A percentile compares a stretch with the other conserved stretches of the same genome.
These are phyloP conservation scores for Gossypium arboreum DNA, from an alignment of 345 rosid species.

Conservation along the genomic window DNA sequence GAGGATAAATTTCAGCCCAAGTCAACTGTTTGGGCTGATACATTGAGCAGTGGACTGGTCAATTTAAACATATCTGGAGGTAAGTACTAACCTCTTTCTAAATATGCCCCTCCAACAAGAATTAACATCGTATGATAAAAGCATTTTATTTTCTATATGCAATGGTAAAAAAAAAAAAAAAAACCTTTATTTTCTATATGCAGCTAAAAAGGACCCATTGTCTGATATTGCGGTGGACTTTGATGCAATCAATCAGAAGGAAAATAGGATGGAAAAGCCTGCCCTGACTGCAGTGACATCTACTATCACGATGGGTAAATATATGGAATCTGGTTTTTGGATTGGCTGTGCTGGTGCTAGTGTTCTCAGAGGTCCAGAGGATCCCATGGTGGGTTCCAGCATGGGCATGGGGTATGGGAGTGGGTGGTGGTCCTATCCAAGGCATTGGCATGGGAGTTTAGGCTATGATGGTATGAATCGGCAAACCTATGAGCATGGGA, in stretches of 20 bases:
- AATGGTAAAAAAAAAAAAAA: too few species aligned
- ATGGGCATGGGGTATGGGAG: conserved; percentile 49
- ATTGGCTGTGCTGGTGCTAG: conserved; percentile 77
- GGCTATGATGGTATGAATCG: conserved; percentile 36
- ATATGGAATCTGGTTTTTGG: conserved; percentile 95
- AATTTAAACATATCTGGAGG: conserved; percentile 92
- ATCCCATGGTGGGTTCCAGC: conserved; percentile 52
- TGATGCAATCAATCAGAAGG: conserved; percentile 78
- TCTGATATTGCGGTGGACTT: conserved; percentile 89
- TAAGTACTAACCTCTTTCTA: conserved; percentile 33
- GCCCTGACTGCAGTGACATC: conserved; percentile 52
- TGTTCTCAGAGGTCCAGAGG: conserved; percentile 47
- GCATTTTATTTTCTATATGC: too few species aligned
- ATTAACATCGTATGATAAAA: not conserved
- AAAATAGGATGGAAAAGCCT: conserved; percentile 78
- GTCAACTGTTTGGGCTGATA: conserved; percentile 90
- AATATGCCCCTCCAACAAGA: not conserved
- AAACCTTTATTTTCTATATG: conserved; percentile 13
- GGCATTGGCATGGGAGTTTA: conserved; percentile 29
- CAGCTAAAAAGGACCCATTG: conserved; percentile 88
- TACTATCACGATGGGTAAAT: conserved; percentile 85
- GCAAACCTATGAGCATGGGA: conserved; percentile 35
- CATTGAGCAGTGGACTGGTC: conserved; percentile 88
- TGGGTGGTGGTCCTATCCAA: conserved; percentile 29
- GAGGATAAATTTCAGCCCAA: conserved; percentile 84